Base-by-base conservation (phyloP, 805 yeast genomes). In the Yamadazyma nakazawae region DNA sequence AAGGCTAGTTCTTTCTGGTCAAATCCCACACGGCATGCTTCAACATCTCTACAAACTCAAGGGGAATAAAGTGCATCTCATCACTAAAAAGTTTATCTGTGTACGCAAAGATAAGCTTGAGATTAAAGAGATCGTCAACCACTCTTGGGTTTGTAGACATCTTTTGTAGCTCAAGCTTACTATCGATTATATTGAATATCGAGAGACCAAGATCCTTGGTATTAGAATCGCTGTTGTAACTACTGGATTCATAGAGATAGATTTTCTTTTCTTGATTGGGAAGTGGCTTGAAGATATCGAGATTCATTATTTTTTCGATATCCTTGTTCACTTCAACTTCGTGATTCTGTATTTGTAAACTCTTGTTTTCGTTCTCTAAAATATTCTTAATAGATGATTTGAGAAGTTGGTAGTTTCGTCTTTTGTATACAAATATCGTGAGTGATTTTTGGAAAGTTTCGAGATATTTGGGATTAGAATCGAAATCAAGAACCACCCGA, bases 61-160 rank as follows among this genome's bases (percentile, higher is more conserved):
- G 53, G 13, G 72, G 68, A 38, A 83, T 56, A 53, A 74, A 81
- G 48, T 68, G 68, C 53, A 75, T 57, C 5, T 70, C 70, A 28
- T 63, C 66, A 13, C 37, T 41, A 30, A 45, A 40, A 10, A 47
- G 21, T 18, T 36, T 43, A 30, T 84, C 88, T 35, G 79, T 73
- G 63, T 72, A 85, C 13, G 82, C 77, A 64, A 85, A 82, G 8
- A 85, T 61, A 42, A 85, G 59, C 49, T 77, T 76, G 48, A 85
- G 62, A 54, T 81, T 83, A 83, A 87, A 80, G 44, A 85, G 62
- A 45, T 84, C 87, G 40, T 82, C 84, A 3, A 70, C 52, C 1
- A 62, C 58, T 11, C 50, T 43, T 0, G 85, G 84, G 1, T 55
- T 52, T 3, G 48, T 47, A 1, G 80, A 79, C 55, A 77, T 62